phyloP scores from a whole-genome alignment of 768 basidiomycete species.

The Xerocomellus dryophilus region DNA sequence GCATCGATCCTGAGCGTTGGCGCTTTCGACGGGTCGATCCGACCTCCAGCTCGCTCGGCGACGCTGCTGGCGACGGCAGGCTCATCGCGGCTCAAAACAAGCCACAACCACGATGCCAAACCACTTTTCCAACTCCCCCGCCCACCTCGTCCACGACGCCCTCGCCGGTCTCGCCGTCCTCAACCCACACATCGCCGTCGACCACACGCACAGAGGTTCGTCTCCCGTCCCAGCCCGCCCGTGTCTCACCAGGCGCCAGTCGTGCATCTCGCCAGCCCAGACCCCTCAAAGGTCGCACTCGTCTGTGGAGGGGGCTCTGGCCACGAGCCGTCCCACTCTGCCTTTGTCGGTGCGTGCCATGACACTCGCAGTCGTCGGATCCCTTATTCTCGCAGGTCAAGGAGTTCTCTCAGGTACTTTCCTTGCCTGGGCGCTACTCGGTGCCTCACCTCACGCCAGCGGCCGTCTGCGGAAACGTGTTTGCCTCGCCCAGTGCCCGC shows the following conservation, averaged over 20 bases:
- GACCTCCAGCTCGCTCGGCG: conserved; percentile 41
- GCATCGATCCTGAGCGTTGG: conserved; percentile 73
- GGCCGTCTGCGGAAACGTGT: conserved; percentile 85
- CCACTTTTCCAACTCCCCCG: conserved; percentile 74
- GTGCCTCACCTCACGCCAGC: conserved; percentile 33
- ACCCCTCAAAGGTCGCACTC: conserved; percentile 67
- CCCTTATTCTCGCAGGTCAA: conserved; percentile 48
- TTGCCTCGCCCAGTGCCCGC: conserved; percentile 84
- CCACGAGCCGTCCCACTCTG: conserved; percentile 89
- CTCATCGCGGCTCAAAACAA: conserved; percentile 36
- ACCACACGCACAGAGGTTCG: conserved; percentile 69
- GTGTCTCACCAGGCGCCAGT: conserved; percentile 40
- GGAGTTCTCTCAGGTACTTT: conserved; percentile 71
- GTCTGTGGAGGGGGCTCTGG: conserved; percentile 85
- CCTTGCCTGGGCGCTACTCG: not conserved
- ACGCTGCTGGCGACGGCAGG: conserved; percentile 40
- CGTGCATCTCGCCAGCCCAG: conserved; percentile 54
- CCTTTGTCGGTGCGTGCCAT: conserved; percentile 69
- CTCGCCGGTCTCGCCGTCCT: conserved; percentile 67
- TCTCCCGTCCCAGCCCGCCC: not conserved
- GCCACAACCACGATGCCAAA: conserved; percentile 36
- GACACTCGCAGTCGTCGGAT: not conserved
- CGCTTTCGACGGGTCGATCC: conserved; percentile 50
- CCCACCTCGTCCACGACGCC: conserved; percentile 72
- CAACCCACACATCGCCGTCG: conserved; percentile 72